Evolutionary conservation across 2,329 filamentous ascomycete genomes (phyloP).

Genomic region (Tolypocladium album): DNA sequence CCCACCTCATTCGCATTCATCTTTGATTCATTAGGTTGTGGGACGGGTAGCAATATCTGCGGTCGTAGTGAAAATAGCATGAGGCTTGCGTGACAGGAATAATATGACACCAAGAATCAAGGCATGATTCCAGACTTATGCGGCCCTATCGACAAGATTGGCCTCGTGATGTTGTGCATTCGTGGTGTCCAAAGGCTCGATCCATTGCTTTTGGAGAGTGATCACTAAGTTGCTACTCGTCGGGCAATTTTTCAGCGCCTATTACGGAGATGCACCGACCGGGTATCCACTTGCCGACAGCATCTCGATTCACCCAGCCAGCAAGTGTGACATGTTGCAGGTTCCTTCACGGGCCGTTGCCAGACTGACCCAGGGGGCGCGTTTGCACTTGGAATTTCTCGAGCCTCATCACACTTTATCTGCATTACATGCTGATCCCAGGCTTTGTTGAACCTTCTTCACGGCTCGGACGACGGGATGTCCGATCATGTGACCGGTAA

Average conservation of each 20-base stretch:
- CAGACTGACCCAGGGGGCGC: not conserved
- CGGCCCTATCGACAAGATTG: no score
- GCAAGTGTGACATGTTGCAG: not conserved
- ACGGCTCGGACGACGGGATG: not conserved
- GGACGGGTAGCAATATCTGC: no score
- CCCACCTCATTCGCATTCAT: no score
- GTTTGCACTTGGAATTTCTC: not conserved
- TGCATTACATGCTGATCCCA: not conserved
- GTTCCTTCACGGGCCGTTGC: not conserved
- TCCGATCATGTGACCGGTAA: not conserved
- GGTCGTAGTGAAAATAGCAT: no score
- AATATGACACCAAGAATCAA: no score
- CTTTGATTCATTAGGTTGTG: no score
- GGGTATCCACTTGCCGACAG: not conserved
- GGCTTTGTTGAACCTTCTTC: no score
- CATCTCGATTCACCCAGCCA: not conserved
- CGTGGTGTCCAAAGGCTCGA: no score
- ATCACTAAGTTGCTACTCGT: not conserved
- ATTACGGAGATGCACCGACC: not conserved
- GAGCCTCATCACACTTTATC: not conserved
- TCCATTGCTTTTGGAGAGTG: not conserved
- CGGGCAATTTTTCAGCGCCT: not conserved
- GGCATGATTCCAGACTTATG: no score
- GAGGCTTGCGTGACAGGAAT: no score
- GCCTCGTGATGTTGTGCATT: no score